A percentile compares a stretch with the other conserved stretches of the same genome.
These are phyloP conservation scores for Blastobotrys apis DNA, from an alignment of 1,139 yeast species.

Conservation along the genomic window DNA sequence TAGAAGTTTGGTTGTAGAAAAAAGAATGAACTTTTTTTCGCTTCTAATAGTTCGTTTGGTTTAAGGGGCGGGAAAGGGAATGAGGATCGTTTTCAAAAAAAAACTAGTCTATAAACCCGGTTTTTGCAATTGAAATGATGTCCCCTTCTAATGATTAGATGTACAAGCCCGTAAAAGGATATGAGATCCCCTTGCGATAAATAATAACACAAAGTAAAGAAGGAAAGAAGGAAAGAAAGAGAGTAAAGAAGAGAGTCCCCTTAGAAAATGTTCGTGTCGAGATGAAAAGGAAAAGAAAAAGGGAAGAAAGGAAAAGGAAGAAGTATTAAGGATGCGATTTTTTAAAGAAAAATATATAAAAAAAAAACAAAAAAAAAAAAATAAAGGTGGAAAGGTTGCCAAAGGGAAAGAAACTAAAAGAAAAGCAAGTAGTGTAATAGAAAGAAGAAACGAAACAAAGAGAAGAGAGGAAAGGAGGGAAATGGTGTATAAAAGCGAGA, in stretches of 20 bases:
- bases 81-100: neutral
- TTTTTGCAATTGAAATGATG: neutral
- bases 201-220: neutral
- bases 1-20: neutral
- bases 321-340: neutral
- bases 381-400: neutral
- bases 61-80: too few relatives aligned
- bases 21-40: neutral
- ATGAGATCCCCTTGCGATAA: too few relatives aligned
- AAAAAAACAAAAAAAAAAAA: conserved; percentile 1
- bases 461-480: neutral
- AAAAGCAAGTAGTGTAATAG: neutral
- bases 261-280: too few relatives aligned
- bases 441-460: neutral
- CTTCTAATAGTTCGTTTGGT: neutral
- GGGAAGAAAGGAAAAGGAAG: neutral
- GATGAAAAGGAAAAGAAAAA: neutral
- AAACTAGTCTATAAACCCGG: neutral
- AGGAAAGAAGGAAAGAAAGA: neutral
- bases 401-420: neutral
- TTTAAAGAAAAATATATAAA: neutral
- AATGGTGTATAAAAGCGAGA: neutral
- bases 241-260: neutral
- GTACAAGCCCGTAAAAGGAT: neutral
- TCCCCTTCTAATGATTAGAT: too few relatives aligned